Evolutionary conservation across 2,329 filamentous ascomycete species (phyloP).

Genomic region (Leptosphaerulina australis): DNA sequence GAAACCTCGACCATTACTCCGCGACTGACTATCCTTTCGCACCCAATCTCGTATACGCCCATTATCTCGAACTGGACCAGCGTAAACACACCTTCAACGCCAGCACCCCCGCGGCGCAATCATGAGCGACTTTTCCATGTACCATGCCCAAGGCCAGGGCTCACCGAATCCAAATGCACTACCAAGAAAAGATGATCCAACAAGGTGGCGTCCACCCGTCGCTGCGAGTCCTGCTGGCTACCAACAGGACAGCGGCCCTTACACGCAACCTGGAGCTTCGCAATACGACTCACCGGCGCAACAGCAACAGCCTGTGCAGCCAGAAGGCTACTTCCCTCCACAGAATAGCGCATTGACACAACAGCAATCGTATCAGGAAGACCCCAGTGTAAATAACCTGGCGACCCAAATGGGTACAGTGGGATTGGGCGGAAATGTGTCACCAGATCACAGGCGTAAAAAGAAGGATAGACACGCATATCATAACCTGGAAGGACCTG

Average conservation of each 20-base stretch:
- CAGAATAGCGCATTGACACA: slow-evolving; percentile 36
- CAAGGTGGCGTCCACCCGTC: slow-evolving; percentile 50
- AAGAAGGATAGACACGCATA: slow-evolving; percentile 97
- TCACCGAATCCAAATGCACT: slow-evolving; percentile 36
- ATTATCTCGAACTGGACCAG: not conserved
- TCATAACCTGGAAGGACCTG: slow-evolving; percentile 78
- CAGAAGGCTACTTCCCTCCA: slow-evolving; percentile 52
- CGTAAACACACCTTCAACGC: slow-evolving; percentile 8
- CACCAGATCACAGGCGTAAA: slow-evolving; percentile 62
- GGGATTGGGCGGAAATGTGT: slow-evolving; percentile 47
- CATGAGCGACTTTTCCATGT: slow-evolving; percentile 49
- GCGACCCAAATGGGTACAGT: slow-evolving; percentile 38
- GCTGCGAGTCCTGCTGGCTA: slow-evolving; percentile 54
- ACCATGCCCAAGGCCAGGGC: slow-evolving; percentile 44
- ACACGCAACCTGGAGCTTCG: slow-evolving; percentile 36
- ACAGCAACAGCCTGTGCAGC: slow-evolving; percentile 36
- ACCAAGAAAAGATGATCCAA: slow-evolving; percentile 38
- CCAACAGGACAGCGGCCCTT: slow-evolving; percentile 49
- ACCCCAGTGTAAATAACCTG: slow-evolving; percentile 44
- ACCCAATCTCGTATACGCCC: slow-evolving; percentile 21
- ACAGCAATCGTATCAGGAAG: slow-evolving; percentile 28
- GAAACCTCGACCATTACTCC: slow-evolving; percentile 18
- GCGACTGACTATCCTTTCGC: slow-evolving; percentile 18
- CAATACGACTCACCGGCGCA: slow-evolving; percentile 38
- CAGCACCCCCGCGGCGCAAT: slow-evolving; percentile 34